Conservation (phyloP, 2,329 filamentous ascomycete species). For the Botryosphaeria dothidea region DNA sequence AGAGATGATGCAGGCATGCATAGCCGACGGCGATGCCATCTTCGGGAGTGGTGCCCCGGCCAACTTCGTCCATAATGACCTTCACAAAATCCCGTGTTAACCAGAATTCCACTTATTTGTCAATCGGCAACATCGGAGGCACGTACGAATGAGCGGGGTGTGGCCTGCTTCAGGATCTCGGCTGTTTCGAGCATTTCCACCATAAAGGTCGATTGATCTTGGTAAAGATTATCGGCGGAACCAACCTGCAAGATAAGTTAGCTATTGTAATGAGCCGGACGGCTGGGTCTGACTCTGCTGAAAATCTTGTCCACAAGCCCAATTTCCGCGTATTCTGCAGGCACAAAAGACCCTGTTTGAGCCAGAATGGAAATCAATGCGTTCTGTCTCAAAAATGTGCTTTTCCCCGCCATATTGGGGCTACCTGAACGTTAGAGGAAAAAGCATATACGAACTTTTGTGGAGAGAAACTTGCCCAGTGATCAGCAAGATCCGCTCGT, state of each 20-base stretch:
- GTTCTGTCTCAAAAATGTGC: conserved; percentile 93
- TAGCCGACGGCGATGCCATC: conserved; percentile 90
- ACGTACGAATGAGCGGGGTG: conserved; percentile 74
- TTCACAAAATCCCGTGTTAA: conserved; percentile 6
- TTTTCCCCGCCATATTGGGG: conserved; percentile 99
- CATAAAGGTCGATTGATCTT: conserved; percentile 97
- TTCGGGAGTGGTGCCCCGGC: conserved; percentile 88
- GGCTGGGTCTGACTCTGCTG: conserved; percentile 58
- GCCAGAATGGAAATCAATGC: conserved; percentile 92
- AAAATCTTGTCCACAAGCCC: conserved; percentile 96
- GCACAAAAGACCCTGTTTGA: conserved; percentile 90
- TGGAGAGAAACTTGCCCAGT: conserved; percentile 50
- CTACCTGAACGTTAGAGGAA: conserved; percentile 13
- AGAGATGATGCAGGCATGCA: conserved; percentile 82
- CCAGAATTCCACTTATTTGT: not conserved
- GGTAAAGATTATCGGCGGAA: conserved; percentile 91
- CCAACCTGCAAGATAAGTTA: conserved; percentile 56
- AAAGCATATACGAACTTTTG: not conserved
- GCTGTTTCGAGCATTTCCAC: conserved; percentile 98
- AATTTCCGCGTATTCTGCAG: conserved; percentile 80
- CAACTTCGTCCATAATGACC: conserved; percentile 95
- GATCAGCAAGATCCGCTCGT: conserved; percentile 68
- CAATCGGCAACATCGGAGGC: not conserved
- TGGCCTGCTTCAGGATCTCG: conserved; percentile 82
- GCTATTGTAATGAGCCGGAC: not conserved